phyloP scores from a whole-genome alignment of 129 eudicot genomes.

The Ambrosia trifida region DNA sequence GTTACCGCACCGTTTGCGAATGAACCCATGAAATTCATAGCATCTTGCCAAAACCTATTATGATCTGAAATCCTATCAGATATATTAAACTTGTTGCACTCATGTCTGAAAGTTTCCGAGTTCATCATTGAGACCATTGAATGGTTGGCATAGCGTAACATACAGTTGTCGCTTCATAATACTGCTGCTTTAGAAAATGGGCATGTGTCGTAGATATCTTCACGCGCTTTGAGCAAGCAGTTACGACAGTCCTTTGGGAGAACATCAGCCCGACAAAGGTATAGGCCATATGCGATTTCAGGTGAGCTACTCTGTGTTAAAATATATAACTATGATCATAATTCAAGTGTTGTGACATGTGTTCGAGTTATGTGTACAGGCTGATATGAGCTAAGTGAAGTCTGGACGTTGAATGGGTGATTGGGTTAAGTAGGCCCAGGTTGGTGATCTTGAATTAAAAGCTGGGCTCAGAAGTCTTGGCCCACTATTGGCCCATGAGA shows the following conservation, averaged over 20 bases:
- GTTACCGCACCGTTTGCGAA: background rate
- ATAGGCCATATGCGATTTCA: conserved; percentile 22
- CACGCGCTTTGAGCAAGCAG: conserved; percentile 22
- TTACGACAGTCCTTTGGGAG: conserved; percentile 26
- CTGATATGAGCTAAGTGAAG: too few species aligned
- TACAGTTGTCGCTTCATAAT: conserved; percentile 22
- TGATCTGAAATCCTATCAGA: conserved; percentile 5
- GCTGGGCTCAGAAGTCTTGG: too few species aligned
- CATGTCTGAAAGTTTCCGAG: background rate
- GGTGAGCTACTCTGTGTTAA: background rate
- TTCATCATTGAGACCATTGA: conserved; percentile 16
- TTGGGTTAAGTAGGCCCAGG: too few species aligned
- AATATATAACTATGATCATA: too few species aligned
- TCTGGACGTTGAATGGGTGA: too few species aligned
- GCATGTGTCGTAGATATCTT: conserved; percentile 5
- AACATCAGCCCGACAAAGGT: conserved; percentile 28
- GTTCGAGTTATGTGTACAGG: too few species aligned
- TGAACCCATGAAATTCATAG: background rate
- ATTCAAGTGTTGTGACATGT: too few species aligned
- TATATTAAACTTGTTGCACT: conserved; percentile 15
- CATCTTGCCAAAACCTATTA: conserved; percentile 5
- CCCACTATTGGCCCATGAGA: too few species aligned
- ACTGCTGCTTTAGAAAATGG: background rate
- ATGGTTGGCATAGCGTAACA: conserved; percentile 23
- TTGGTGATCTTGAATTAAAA: too few species aligned